Evolutionary conservation across 2,329 filamentous ascomycete species (phyloP).

Genomic region (Colletotrichum cuscutae): DNA sequence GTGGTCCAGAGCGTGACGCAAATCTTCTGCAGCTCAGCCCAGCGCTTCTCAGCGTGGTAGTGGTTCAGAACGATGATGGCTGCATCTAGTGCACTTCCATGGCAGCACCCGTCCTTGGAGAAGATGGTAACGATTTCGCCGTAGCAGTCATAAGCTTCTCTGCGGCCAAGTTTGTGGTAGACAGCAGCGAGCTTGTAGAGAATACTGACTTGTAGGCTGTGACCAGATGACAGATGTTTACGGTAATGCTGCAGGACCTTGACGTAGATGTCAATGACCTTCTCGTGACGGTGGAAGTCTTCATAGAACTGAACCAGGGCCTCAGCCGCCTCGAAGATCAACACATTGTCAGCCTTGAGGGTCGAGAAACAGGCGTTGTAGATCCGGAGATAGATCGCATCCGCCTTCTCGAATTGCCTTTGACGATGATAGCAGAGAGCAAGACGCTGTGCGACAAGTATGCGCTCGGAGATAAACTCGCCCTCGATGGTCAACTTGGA

Average conservation of each 20-base stretch:
- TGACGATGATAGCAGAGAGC: conserved; percentile 49
- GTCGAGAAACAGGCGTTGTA: conserved; percentile 47
- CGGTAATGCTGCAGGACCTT: conserved; percentile 47
- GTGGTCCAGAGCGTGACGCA: conserved; percentile 57
- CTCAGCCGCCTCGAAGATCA: conserved; percentile 41
- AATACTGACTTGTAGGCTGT: conserved; percentile 47
- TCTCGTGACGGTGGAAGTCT: conserved; percentile 44
- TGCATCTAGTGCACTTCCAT: conserved; percentile 56
- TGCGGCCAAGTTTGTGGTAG: conserved; percentile 37
- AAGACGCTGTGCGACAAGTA: conserved; percentile 46
- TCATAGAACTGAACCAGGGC: conserved; percentile 47
- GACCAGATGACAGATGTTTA: conserved; percentile 28
- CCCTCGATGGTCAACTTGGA: conserved; percentile 43
- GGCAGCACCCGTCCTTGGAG: conserved; percentile 46
- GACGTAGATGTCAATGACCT: conserved; percentile 48
- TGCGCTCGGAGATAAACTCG: conserved; percentile 45
- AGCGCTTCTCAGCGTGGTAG: conserved; percentile 56
- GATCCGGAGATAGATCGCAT: conserved; percentile 49
- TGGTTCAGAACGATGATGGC: conserved; percentile 54
- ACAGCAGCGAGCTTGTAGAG: conserved; percentile 41
- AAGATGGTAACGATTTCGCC: conserved; percentile 48
- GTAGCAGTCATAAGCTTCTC: conserved; percentile 48
- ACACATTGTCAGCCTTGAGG: conserved; percentile 42
- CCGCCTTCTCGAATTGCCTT: conserved; percentile 49
- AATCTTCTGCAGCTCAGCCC: conserved; percentile 56